Conservation (phyloP, 805 yeast species). For the Wickerhamiella brachini region DNA sequence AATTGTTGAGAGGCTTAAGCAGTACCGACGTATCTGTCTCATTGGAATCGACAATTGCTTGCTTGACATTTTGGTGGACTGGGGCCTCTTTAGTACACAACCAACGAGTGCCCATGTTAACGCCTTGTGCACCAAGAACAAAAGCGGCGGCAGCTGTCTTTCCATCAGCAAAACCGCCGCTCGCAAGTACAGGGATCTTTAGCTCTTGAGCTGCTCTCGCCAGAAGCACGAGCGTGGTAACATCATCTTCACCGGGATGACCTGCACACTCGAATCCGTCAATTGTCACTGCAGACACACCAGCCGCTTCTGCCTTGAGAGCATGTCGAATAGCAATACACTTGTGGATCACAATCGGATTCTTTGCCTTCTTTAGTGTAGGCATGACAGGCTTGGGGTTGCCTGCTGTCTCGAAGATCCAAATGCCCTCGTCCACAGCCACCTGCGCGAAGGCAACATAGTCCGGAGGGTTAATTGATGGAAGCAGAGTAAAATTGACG, state of each 20-base stretch:
- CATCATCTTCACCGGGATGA: slow-evolving; percentile 26
- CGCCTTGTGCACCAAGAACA: slow-evolving; percentile 21
- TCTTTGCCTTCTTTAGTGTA: slow-evolving; percentile 13
- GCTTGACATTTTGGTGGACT: slow-evolving; percentile 17
- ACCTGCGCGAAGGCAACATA: slow-evolving; percentile 20
- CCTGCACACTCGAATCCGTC: slow-evolving; percentile 27
- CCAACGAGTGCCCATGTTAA: slow-evolving; percentile 25
- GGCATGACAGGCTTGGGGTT: slow-evolving; percentile 21
- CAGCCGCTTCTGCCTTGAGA: slow-evolving; percentile 20
- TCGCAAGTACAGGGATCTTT: slow-evolving; percentile 22
- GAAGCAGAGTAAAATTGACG: slow-evolving; percentile 24
- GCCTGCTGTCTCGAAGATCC: slow-evolving; percentile 25
- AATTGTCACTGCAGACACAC: slow-evolving; percentile 23
- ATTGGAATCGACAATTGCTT: slow-evolving; percentile 13
- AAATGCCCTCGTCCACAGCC: slow-evolving; percentile 23
- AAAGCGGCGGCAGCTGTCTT: slow-evolving; percentile 24
- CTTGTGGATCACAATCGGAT: slow-evolving; percentile 21
- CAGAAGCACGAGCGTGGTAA: slow-evolving; percentile 19
- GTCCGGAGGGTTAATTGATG: slow-evolving; percentile 23
- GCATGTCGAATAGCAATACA: slow-evolving; percentile 22
- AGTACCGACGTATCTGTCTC: slow-evolving; percentile 22
- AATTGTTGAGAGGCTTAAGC: slow-evolving; percentile 20
- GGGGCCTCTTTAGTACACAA: slow-evolving; percentile 23
- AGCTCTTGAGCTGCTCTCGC: slow-evolving; percentile 19
- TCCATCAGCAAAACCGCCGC: slow-evolving; percentile 25